These are phyloP conservation scores for Linum trigynum DNA, from an alignment of 345 rosid species.

Conservation along the genomic window DNA sequence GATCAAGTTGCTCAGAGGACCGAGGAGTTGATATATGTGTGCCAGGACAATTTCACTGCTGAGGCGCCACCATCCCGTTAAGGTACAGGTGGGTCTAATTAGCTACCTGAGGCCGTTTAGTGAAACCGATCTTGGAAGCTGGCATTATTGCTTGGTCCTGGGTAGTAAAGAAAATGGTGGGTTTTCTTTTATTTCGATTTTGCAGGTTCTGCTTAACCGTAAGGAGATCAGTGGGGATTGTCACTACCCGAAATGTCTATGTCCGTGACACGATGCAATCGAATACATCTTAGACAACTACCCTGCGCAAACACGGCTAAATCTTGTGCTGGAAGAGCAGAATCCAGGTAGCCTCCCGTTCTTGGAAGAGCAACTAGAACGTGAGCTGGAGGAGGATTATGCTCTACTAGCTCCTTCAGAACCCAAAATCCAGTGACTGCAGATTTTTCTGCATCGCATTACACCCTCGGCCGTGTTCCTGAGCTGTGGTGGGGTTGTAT, in stretches of 20 bases:
- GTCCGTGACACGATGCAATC: conserved; percentile 69
- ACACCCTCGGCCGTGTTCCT: too few relatives aligned
- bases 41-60: conserved; percentile 57
- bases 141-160: too few relatives aligned
- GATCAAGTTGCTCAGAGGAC: conserved; percentile 70
- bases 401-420: conserved; percentile 32
- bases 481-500: too few relatives aligned
- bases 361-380: conserved; percentile 21
- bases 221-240: conserved; percentile 75
- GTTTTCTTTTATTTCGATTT: too few relatives aligned
- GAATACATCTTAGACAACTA: conserved; percentile 63
- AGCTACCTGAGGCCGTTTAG: too few relatives aligned
- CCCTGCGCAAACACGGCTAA: conserved; percentile 63
- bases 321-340: conserved; percentile 55
- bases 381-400: conserved; percentile 26
- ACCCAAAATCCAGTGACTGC: conserved; percentile 12
- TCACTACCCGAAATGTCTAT: too few relatives aligned
- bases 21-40: conserved; percentile 64
- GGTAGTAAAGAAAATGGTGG: too few relatives aligned
- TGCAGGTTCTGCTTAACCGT: conserved; percentile 67
- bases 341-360: conserved; percentile 65
- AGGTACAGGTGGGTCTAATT: conserved; percentile 79
- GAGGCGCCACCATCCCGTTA: conserved; percentile 59
- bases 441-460: too few relatives aligned
- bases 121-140: too few relatives aligned